Evolutionary conservation across 768 basidiomycete genomes (phyloP), one percentile per base, ranked within the genome.

Genomic region (Hericium coralloides): DNA sequence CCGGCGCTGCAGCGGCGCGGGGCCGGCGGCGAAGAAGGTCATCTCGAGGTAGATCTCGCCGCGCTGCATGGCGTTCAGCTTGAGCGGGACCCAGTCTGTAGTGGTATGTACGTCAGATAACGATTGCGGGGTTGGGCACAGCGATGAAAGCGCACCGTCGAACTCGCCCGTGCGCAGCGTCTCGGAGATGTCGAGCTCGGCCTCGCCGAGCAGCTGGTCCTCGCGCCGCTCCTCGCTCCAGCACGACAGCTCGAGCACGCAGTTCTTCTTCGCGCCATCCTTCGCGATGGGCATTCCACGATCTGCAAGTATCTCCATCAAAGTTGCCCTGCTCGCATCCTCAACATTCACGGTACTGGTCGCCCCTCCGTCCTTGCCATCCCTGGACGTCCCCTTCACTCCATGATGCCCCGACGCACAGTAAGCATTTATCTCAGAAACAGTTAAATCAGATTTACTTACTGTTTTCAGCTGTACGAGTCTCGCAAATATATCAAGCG

Each of bases 1-100:
- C 56, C 63, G 66, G 43, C 67, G 72, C 58, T 59, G 61, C 49
- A 61, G 65, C 55, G 63, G 83, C 70, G 78, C 74, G 8, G 84
- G 82, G 3, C 76, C 79, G 55, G 86, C 83, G 3, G 92, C 80
- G 70, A 83, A 98, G 74, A 84, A 98, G 1, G 95, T 98, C 83
- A 97, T 87, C 69, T 98, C 95, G 15, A 97, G 77, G 67, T 90
- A 97, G 10, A 95, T 61, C 55, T 97, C 91, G 6, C 95, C 95
- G 22, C 89, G 83, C 53, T 82, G 75, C 8, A 81, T 79, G 2
- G 82, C 84, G 49, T 81, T 79, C 36, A 77, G 71, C 55, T 76
- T 71, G 47, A 91, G 74, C 47, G 72, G 68, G 15, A 89, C 77
- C 88, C 88, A 90, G 63, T 88, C 88, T 89, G 65, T 15, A 23